Evolutionary conservation across 352 stramenopile genomes (phyloP).

Genomic region (Phytophthora hybrid): DNA sequence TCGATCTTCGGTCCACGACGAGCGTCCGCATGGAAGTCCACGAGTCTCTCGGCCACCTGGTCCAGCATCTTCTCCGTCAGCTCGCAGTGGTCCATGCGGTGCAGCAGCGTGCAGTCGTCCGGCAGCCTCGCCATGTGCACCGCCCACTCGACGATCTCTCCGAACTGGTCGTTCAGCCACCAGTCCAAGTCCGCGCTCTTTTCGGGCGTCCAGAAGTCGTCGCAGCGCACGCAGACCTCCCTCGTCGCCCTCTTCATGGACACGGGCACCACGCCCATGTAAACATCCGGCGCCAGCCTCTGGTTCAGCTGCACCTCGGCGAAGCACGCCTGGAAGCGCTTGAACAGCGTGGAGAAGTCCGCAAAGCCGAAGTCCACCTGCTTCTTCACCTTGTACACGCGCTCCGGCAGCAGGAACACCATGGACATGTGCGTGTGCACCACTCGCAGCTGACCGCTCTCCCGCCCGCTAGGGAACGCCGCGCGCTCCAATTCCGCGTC

Average conservation of each 20-base stretch:
- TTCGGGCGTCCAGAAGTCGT: conserved; percentile 75
- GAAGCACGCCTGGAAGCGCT: conserved; percentile 75
- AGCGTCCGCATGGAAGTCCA: conserved; percentile 64
- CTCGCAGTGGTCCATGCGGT: conserved; percentile 41
- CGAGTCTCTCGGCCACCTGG: conserved; percentile 55
- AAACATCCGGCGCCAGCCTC: conserved; percentile 69
- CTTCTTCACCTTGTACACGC: conserved; percentile 85
- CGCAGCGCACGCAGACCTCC: conserved; percentile 61
- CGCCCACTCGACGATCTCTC: conserved; percentile 82
- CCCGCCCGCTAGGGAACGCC: conserved; percentile 31
- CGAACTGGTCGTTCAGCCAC: conserved; percentile 70
- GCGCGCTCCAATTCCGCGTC: conserved; percentile 16
- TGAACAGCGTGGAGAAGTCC: conserved; percentile 78
- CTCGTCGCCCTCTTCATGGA: conserved; percentile 66
- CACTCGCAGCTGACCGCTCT: conserved; percentile 37
- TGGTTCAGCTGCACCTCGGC: conserved; percentile 81
- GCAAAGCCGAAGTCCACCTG: conserved; percentile 77
- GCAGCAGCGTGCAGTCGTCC: conserved; percentile 59
- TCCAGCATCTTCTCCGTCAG: conserved; percentile 50
- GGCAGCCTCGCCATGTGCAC: conserved; percentile 77
- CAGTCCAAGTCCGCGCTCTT: conserved; percentile 68
- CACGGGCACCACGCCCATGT: conserved; percentile 72
- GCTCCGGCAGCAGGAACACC: conserved; percentile 63
- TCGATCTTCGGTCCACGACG: conserved; percentile 66
- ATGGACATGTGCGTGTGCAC: conserved; percentile 84